Evolutionary conservation across 1,284 basidiomycete genomes (phyloP).

Genomic region (Marasmius fiardii): DNA sequence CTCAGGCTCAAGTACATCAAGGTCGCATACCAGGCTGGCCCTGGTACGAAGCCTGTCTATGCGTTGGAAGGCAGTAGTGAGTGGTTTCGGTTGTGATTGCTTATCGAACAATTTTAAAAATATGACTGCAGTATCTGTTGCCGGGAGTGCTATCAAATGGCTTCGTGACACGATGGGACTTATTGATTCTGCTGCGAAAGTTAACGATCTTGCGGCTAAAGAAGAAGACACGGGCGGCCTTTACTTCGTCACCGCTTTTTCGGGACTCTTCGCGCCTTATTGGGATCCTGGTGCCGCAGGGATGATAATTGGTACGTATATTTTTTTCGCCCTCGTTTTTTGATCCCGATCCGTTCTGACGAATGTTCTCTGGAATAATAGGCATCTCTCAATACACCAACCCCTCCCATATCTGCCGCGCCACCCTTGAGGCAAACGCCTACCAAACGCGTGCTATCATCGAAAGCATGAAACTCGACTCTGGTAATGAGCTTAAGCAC

Average conservation of each 20-base stretch:
- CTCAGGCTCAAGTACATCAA: slow-evolving; percentile 24
- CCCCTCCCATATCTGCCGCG: slow-evolving; percentile 90
- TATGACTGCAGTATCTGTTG: slow-evolving; percentile 73
- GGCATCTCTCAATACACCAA: slow-evolving; percentile 91
- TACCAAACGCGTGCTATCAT: slow-evolving; percentile 93
- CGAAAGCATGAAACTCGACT: slow-evolving; percentile 91
- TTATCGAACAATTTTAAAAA: background rate
- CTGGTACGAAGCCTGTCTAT: slow-evolving; percentile 78
- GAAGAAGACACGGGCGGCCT: slow-evolving; percentile 88
- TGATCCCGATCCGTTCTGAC: background rate
- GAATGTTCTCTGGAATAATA: slow-evolving; percentile 18
- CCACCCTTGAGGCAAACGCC: slow-evolving; percentile 88
- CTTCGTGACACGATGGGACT: slow-evolving; percentile 88
- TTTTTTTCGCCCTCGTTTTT: background rate
- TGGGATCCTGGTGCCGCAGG: slow-evolving; percentile 90
- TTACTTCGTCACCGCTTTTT: slow-evolving; percentile 97
- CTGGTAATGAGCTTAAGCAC: slow-evolving; percentile 67
- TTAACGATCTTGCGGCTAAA: slow-evolving; percentile 81
- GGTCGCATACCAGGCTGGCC: slow-evolving; percentile 92
- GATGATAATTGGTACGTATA: slow-evolving; percentile 66
- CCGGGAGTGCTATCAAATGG: slow-evolving; percentile 96
- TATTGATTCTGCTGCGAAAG: slow-evolving; percentile 79
- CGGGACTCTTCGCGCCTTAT: slow-evolving; percentile 87
- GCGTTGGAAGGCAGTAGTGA: slow-evolving; percentile 92
- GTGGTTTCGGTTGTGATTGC: slow-evolving; percentile 25